Evolutionary conservation across 345 rosid species (phyloP).

Genomic region (Rhodamnia rubescens): DNA sequence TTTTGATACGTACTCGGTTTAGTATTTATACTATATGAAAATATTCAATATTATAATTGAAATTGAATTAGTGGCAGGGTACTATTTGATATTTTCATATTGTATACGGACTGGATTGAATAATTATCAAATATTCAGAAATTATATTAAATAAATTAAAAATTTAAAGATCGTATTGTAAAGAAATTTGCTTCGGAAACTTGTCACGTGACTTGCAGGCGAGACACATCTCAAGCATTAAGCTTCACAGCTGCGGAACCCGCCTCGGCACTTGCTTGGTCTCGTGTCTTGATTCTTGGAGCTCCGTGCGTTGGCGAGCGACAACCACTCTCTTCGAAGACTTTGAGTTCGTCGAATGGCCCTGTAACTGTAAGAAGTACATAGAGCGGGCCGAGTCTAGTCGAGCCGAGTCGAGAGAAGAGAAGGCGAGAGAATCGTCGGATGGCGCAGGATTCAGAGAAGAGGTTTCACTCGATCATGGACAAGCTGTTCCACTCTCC

Average conservation of each 20-base stretch:
- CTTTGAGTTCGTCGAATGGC: neutral
- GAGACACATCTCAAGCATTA: neutral
- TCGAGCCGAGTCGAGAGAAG: neutral
- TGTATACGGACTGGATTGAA: no score
- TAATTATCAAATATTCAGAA: no score
- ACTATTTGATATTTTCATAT: no score
- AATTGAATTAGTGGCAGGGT: no score
- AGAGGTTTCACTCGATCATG: conserved; percentile 78
- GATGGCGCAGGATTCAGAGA: conserved; percentile 72
- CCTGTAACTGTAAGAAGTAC: neutral
- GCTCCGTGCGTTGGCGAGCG: neutral
- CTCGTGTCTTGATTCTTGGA: neutral
- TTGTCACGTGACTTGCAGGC: neutral
- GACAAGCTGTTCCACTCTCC: conserved; percentile 63
- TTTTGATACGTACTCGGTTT: no score
- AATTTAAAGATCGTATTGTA: no score
- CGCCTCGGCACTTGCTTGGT: neutral
- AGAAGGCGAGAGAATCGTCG: neutral
- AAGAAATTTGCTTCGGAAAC: neutral
- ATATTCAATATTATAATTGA: no score
- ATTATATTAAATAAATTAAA: no score
- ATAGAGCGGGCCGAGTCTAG: no score
- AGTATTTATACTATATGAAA: no score
- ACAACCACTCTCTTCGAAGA: neutral
- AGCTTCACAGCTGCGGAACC: neutral